Evolutionary conservation across 495 filamentous ascomycete species (phyloP), one percentile per base, ranked within the genome.

Genomic region (Beverwykella pulmonaria): DNA sequence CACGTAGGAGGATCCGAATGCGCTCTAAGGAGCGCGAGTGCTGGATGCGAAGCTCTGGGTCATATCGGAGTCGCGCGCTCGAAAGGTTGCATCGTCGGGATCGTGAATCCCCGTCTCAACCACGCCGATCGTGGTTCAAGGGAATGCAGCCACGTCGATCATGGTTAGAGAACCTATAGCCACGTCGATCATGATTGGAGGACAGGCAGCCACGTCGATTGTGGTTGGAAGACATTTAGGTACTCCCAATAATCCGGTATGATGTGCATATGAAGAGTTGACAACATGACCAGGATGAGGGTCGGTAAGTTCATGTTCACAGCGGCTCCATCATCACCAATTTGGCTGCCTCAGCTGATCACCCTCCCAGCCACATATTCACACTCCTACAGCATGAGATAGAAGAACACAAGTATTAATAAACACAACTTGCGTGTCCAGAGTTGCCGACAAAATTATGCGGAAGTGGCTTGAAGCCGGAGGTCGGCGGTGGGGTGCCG

Each of bases 61-160:
- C 44, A 55, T 32, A 50, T 55, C 62, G 53, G 15, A 49, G 39
- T 59, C 44, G 39, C 36, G 41, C 32, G 29, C 59, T 23, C 26
- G 53, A 26, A 34, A 60, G 44, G 63, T 66, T 66, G 56, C 63
- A 66, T 60, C 44, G 44, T 60, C 47, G 63, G 63, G 60, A 66
- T 54, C 55, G 44, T n/a, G 17, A 44, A 22, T 29, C 14, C 23
- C 29, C 63, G 55, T 59, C 53, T 65, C 63, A 65, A 54, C 63
- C 63, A 65, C 32, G 26, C 59, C 26, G n/a, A 36, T 36, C 15
- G 47, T 50, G 44, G 12, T 25, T 27, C 25, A 12, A n/a, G 41
- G 47, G 20, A 9, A 30, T 50, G 20, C 41, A 46, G 56, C 56
- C 56, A 61, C 46, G 0, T 63, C 61, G 52, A 63, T 63, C 56